Evolutionary conservation across 2,329 filamentous ascomycete genomes (phyloP).

Genomic region (Fusarium musae): DNA sequence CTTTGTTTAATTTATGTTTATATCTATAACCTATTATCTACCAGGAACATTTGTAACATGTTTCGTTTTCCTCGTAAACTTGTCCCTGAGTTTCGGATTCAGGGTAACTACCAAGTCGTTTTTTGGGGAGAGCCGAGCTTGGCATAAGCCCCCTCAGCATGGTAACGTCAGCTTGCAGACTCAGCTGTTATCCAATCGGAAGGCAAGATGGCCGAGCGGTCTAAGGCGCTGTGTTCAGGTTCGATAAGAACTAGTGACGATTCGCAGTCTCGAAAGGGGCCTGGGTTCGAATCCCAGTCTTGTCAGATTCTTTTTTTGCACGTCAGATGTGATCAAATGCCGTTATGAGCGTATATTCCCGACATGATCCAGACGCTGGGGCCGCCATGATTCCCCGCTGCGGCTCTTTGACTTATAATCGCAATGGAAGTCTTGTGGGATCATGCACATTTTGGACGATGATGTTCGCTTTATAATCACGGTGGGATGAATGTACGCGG

Average conservation of each 20-base stretch:
- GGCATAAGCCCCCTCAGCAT: neutral
- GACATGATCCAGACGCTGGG: no score
- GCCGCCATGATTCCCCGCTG: no score
- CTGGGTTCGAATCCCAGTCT: slow-evolving; percentile 13
- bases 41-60: neutral
- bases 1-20: neutral
- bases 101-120: neutral
- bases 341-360: no score
- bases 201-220: slow-evolving; percentile 12
- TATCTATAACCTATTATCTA: rapidly evolving
- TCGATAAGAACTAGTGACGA: slow-evolving; percentile 3
- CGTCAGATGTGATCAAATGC: neutral
- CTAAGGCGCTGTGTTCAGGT: slow-evolving; percentile 12
- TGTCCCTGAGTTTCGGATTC: slow-evolving; percentile 14
- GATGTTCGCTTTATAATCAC: neutral
- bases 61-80: neutral
- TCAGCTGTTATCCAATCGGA: neutral
- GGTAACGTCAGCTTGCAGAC: rapidly evolving
- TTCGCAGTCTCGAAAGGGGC: slow-evolving; percentile 12
- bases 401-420: no score
- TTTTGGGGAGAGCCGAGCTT: neutral
- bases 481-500: neutral
- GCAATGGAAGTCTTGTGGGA: no score
- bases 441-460: no score
- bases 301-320: slow-evolving; percentile 8